phyloP scores from a whole-genome alignment of 1,139 yeast genomes.

The Saccharomyces hybrid region DNA sequence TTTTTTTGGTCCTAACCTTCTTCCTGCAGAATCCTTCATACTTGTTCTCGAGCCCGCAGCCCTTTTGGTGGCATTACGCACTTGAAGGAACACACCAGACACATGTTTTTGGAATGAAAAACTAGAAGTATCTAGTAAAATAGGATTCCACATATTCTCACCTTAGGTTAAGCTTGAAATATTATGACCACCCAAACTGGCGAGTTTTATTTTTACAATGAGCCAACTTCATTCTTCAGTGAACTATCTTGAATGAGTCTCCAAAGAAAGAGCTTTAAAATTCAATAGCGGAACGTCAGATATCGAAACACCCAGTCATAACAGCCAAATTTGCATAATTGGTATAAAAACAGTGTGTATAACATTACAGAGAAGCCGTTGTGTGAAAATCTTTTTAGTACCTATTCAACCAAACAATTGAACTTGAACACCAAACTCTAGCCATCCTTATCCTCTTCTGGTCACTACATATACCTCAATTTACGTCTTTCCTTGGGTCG shows the following conservation, averaged over 20 bases:
- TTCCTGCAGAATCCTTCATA: slow-evolving; percentile 92
- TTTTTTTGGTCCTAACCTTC: slow-evolving; percentile 85
- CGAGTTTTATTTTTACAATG: not conserved
- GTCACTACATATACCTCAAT: not conserved
- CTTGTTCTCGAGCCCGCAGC: slow-evolving; percentile 92
- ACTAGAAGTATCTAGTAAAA: not conserved
- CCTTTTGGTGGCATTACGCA: slow-evolving; percentile 87
- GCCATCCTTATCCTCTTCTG: not conserved
- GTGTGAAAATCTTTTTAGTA: not conserved
- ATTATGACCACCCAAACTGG: not conserved
- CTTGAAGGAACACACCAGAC: slow-evolving; percentile 34
- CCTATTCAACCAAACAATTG: not conserved
- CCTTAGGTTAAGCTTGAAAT: not conserved
- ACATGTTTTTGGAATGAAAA: slow-evolving; percentile 3
- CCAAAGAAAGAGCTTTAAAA: not conserved
- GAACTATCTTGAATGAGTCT: not conserved
- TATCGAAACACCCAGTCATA: not conserved
- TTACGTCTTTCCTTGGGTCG: not conserved
- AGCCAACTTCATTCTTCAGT: not conserved
- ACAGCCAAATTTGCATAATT: not conserved
- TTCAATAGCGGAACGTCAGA: not conserved
- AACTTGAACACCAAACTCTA: not conserved
- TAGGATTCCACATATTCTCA: not conserved
- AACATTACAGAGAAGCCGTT: not conserved
- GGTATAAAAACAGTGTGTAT: not conserved